Base-by-base conservation (phyloP, 352 stramenopile genomes). In the Globisporangium middletonii region DNA sequence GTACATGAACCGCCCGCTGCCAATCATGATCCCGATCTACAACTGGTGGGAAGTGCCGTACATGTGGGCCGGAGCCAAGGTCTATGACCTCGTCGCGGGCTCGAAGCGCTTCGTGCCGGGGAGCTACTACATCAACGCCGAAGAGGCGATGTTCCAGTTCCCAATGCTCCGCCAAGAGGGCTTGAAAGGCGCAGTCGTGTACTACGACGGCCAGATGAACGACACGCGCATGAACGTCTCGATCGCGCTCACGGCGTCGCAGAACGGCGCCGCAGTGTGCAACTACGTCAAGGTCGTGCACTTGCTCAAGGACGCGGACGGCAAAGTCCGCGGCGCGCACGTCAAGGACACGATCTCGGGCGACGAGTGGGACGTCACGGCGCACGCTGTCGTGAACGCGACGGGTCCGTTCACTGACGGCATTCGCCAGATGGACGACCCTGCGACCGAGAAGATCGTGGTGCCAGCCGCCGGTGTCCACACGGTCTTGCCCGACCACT, bases 1-100 rank as follows among this genome's bases (percentile, higher is more conserved):
- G 19, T 98, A 98, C 75, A 97, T 98, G 84, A 97, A 97, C 71
- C 83, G 83, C 13, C 84, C 92, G 49, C 64, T 98, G 64, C 92
- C 92, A 13, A 98, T 98, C 76, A 97, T 98, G 89, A 97, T 98
- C 63, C 92, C 94, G 47, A 92, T 97, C 62, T 97, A 98, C 74
- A 96, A 77, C 59, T 98, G 90, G 92, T 98, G 88, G 89, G 86
- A 98, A 65, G 77, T 98, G 54, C 93, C 92, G 12, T 98, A 98
- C 79, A 96, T 97, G 77, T 97, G 83, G 87, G 83, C 80, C 4
- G 94, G 94, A 19, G 81, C 90, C 56, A 97, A 97, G 72, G 75
- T 90, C 33, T 98, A 98, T 66, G 94, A 98, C 59, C 55, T 97
- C 15, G 82, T 98, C 43, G 94, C 94, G 3, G 88, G 89, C 50